These are phyloP conservation scores for Aspergillus uvarum DNA, from an alignment of 2,329 filamentous ascomycete species.

Conservation along the genomic window DNA sequence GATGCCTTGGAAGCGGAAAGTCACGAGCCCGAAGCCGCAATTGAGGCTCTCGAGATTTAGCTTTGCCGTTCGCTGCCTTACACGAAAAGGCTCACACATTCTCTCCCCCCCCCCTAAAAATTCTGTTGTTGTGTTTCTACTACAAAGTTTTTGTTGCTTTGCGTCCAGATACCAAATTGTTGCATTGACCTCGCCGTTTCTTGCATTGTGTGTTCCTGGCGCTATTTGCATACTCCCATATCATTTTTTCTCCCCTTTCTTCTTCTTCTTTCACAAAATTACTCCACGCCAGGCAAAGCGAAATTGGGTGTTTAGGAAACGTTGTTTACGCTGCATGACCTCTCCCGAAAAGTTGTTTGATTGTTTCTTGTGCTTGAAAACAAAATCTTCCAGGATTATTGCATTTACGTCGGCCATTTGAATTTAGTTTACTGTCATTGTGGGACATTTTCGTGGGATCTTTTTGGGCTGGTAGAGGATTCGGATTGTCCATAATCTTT, in stretches of 20 bases:
- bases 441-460: too few species aligned
- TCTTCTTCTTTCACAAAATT: not conserved
- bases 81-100: not conserved
- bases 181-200: not conserved
- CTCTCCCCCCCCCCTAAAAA: not conserved
- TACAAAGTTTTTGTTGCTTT: not conserved
- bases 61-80: slow-evolving; percentile 27
- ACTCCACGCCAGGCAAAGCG: not conserved
- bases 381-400: not conserved
- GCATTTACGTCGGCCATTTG: too few species aligned
- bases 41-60: slow-evolving; percentile 16
- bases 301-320: not conserved
- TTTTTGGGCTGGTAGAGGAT: too few species aligned
- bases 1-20: slow-evolving; percentile 59
- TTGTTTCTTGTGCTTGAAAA: not conserved
- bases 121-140: not conserved
- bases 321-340: not conserved
- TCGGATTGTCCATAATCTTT: too few species aligned
- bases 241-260: not conserved
- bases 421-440: too few species aligned
- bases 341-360: not conserved
- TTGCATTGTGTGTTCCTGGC: not conserved
- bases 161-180: not conserved
- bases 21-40: slow-evolving; percentile 19
- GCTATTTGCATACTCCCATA: not conserved